Evolutionary conservation across 1,139 yeast species (phyloP).

Genomic region (Saccharomyces hybrid): DNA sequence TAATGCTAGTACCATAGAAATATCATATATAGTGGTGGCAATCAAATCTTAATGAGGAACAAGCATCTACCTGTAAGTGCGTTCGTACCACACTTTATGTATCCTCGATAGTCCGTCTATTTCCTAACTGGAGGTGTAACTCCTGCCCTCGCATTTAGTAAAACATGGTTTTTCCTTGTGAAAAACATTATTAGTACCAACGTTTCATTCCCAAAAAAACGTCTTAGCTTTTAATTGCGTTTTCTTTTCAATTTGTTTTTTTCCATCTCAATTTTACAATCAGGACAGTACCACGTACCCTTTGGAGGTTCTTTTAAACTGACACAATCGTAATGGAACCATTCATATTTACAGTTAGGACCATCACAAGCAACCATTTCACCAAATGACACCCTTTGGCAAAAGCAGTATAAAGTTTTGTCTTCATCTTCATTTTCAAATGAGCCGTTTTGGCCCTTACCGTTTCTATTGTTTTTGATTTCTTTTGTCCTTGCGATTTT

Average conservation of each 20-base stretch:
- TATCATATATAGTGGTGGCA: background rate
- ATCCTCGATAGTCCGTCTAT: background rate
- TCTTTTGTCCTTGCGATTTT: background rate
- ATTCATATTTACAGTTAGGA: constrained; percentile 57
- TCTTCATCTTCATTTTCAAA: constrained; percentile 33
- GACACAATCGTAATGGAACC: constrained; percentile 77
- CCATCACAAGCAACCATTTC: constrained; percentile 79
- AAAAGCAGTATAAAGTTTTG: constrained; percentile 54
- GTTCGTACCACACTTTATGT: background rate
- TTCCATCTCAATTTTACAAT: constrained; percentile 37
- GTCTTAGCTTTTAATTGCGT: constrained; percentile 1
- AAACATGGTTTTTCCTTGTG: background rate
- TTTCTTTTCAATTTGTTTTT: constrained; percentile 23
- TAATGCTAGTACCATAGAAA: background rate
- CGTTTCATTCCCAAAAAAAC: background rate
- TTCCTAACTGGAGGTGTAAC: background rate
- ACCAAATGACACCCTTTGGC: constrained; percentile 63
- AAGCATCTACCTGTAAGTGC: background rate
- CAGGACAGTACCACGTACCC: constrained; percentile 71
- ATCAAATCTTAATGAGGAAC: background rate
- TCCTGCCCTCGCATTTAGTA: background rate
- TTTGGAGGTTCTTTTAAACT: constrained; percentile 61
- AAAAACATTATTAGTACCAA: background rate
- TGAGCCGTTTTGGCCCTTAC: background rate
- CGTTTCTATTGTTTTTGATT: background rate